Evolutionary conservation across 2,329 filamentous ascomycete species (phyloP), one percentile per base, ranked within the genome.

Genomic region (Alternaria sp.): DNA sequence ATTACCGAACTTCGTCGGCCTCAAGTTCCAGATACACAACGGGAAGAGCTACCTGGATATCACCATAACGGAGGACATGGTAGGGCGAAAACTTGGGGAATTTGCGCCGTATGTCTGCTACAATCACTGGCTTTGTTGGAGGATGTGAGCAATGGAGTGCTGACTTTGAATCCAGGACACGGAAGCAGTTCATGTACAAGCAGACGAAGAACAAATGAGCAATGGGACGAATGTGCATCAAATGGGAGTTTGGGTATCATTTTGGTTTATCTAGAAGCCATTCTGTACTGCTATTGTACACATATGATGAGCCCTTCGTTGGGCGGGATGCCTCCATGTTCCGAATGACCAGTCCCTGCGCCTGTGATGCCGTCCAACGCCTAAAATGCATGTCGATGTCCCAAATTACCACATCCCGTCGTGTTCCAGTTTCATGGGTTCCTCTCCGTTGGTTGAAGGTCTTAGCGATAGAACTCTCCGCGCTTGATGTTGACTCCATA

Each of bases 401-500:
- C 45, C 41, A 33, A 41, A 57, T 55, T 50, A 23, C 25, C 15
- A 26, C 26, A 33, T 54, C 23, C 49, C 54, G 43, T 60, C 57
- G 55, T 60, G 58, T 43, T n/a, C 28, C 41, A 37, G 18, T 50
- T 26, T 45, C 49, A 15, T 11, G 23, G 49, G 28, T 26, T 33
- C 23, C 14, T 46, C 37, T 37, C n/a, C 50, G 30, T 25, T 46
- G 28, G 12, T 26, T 23, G 10, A 15, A 28, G 30, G 55, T 37
- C 5, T n/a, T 47, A 97, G 74, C 94, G 87, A 80, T 99, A 99
- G 78, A 98, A 99, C 83, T 99, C 96, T 76, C 95, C 94, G 68
- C 96, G 87, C 88, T 97, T 98, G 57, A 98, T 92, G 78, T 97
- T 99, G 56, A 99, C 94, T 1, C 96, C 96, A 78, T 98, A 99